Evolutionary conservation across 176 grass and related monocot genomes (phyloP).

Genomic region (Tillandsia leiboldiana): DNA sequence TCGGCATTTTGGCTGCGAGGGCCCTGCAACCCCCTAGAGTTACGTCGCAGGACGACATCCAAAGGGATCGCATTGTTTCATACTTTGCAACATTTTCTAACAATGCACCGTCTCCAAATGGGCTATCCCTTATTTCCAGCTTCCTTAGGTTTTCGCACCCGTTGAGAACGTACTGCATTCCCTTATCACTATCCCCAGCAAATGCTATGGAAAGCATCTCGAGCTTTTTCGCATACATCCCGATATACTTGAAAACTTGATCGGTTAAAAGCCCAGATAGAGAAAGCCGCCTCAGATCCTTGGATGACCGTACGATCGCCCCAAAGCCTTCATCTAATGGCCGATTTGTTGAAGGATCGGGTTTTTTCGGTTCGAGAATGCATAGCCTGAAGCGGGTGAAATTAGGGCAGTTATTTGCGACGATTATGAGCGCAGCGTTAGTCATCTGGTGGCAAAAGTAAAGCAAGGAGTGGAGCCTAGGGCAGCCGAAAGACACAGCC

Average conservation of each 20-base stretch:
- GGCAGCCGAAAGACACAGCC: conserved; percentile 71
- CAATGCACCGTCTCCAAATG: conserved; percentile 67
- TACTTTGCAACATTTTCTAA: conserved; percentile 59
- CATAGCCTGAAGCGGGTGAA: conserved; percentile 71
- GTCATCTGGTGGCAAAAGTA: conserved; percentile 93
- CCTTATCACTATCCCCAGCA: conserved; percentile 62
- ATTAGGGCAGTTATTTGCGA: conserved; percentile 70
- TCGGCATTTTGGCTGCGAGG: conserved; percentile 58
- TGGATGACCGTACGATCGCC: conserved; percentile 58
- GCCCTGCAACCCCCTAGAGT: conserved; percentile 60
- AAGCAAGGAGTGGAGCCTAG: conserved; percentile 52
- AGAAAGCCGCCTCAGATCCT: conserved; percentile 46
- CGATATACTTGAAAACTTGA: conserved; percentile 70
- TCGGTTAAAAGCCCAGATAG: conserved; percentile 68
- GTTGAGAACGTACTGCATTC: conserved; percentile 66
- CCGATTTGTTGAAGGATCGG: conserved; percentile 44
- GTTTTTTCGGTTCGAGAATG: conserved; percentile 60
- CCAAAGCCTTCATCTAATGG: conserved; percentile 77
- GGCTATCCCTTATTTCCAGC: conserved; percentile 68
- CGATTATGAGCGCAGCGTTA: conserved; percentile 56
- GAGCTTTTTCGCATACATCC: conserved; percentile 46
- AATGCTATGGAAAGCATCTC: conserved; percentile 93
- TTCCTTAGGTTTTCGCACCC: conserved; percentile 70
- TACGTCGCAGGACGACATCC: conserved; percentile 82
- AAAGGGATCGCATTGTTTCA: conserved; percentile 99